Base-by-base conservation (phyloP, 257 asterid genomes). In the Solanum rostratum region DNA sequence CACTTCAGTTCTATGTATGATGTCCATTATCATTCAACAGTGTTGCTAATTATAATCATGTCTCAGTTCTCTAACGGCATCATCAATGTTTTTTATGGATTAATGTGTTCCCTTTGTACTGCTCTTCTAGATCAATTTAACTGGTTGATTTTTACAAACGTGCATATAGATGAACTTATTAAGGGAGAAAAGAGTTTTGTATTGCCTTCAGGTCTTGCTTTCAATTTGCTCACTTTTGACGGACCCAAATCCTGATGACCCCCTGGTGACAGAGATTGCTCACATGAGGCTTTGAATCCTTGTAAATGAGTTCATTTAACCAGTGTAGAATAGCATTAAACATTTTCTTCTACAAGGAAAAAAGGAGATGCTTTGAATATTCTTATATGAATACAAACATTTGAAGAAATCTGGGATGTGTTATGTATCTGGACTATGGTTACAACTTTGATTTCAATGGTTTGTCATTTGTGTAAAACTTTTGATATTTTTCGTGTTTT, bases 191-290 rank as follows among this genome's bases (percentile, higher is more conserved):
- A 49, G 2, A 62, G 27, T 9, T 49, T 8, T 76, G 24, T 49
- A 49, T 27, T 69, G 20, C 60, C 86, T 80, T 62, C 90, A 93
- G 98, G 97, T 94, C 87, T 85, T 94, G 85, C 97, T 94, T 85
- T 93, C 97, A 7, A 93, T 94, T 83, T 93, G 96, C 65, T 94
- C 98, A 1, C 97, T 93, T 50, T 78, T 95, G 88, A 91, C 97
- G 83, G 98, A 95, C 60, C 97, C 98, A 7, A 93, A 95, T 90
- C 98, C 97, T 0, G 98, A 93, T 41, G 97, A 95, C 78, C 98
- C 98, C 60, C 60, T 95, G 86, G 98, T 95, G 46, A 97, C 97
- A 0, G 98, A 95, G 88, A 93, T 95, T 10, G 97, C 98, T 43
- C 97, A 92, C 82, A 91, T 95, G 98, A 29, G 55, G 68, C 74